Base-by-base conservation (phyloP, 805 yeast genomes). In the Tetrapisispora arboricola region DNA sequence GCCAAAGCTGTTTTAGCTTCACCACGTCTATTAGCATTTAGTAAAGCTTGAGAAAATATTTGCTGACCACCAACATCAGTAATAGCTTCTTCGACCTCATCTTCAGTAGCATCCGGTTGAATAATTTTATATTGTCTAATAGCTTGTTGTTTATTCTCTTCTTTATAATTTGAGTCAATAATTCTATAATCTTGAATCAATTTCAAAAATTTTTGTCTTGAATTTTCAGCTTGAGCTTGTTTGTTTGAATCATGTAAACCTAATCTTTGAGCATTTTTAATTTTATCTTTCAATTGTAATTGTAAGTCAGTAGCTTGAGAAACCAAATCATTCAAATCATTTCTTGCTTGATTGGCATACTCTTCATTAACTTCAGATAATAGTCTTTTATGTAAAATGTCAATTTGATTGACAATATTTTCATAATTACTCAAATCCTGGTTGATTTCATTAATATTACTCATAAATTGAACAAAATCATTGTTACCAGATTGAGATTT, bases 1-100 rank as follows among this genome's bases (percentile, higher is more conserved):
- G 86, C 84, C 53, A 92, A 73, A 2, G 94, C 97, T 26, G 96
- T 78, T 63, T 92, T 78, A 32, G 97, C 96, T 66, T 92, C 96
- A 53, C 95, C 95, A 58, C 87, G 76, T 66, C 94, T 80, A 59
- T 84, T 84, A 41, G 87, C 80, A 64, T 82, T 82, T 68, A 81
- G 70, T 49, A 86, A 71, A 29, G 96, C 96, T 65, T 87, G 95
- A 44, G 94, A 86, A 67, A 92, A 92, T 53, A 88, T 84, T 67
- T 90, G 97, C 60, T 82, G 87, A 40, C 86, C 83, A 49, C 82
- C 84, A 41, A 76, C 76, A 55, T 86, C 94, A 51, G 81, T 88
- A 44, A 88, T 79, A 38, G 88, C 95, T 40, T 80, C 84, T 49
- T 76, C 77, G 46, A 90, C 84, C 67, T 90, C 94, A 38, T 72